Percentiles rank a stretch among this genome's conserved stretches.
Conservation (phyloP, 805 yeast genomes). For the Allodekkera sacchari region DNA sequence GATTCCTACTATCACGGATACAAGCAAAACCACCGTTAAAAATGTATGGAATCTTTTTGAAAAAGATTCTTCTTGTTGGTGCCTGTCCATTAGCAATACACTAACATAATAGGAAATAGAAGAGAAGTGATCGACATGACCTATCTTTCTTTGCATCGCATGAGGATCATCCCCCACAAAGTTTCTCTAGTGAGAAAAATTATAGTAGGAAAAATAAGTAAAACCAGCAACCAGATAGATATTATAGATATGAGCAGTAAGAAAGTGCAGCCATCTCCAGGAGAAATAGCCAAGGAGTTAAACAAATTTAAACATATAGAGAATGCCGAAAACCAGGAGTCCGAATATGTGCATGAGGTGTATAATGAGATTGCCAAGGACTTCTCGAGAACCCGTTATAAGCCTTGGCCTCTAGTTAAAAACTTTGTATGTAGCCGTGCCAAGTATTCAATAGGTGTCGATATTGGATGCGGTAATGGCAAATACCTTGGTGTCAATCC, state of each 20-base stretch:
- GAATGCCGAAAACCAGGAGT: conserved; percentile 56
- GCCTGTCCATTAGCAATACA: no score
- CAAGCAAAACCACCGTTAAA: no score
- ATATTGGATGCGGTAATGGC: conserved; percentile 97
- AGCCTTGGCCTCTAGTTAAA: conserved; percentile 96
- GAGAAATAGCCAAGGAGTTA: conserved; percentile 21
- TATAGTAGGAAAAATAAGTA: conserved; percentile 6
- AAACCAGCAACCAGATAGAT: no score
- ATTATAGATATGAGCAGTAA: no score
- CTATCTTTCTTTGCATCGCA: no score
- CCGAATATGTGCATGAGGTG: conserved; percentile 78
- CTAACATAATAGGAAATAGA: no score
- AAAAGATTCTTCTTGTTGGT: no score
- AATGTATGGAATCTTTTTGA: no score
- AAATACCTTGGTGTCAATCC: conserved; percentile 73
- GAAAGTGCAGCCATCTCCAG: conserved; percentile 22
- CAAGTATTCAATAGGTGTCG: conserved; percentile 67
- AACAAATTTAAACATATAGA: conserved; percentile 18
- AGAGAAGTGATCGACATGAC: no score
- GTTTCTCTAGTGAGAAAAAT: no score
- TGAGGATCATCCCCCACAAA: no score
- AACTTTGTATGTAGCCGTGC: conserved; percentile 44
- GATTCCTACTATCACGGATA: no score
- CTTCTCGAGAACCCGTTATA: conserved; percentile 88
- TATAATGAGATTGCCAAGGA: conserved; percentile 90